phyloP scores from a whole-genome alignment of 352 stramenopile genomes.

The Phytopythium helicoides region DNA sequence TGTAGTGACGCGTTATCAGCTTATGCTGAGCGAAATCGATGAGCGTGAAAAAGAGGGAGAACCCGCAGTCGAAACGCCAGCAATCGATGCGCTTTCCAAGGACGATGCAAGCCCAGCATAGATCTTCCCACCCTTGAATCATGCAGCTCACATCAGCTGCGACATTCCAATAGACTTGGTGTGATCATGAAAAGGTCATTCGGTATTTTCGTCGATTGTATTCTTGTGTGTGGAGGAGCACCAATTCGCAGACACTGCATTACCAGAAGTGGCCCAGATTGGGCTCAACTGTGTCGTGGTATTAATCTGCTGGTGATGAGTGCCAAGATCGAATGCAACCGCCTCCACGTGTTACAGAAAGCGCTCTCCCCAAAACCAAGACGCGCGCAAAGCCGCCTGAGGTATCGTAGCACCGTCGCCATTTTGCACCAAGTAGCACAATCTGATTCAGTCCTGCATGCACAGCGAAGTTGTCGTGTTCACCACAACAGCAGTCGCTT shows the following conservation, averaged over 20 bases:
- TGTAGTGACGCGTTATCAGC: slow-evolving; percentile 79
- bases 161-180: neutral
- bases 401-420: neutral
- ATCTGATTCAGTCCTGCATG: neutral
- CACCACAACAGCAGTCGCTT: slow-evolving; percentile 18
- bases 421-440: too few species aligned
- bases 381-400: neutral
- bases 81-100: neutral
- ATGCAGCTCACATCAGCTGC: too few species aligned
- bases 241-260: too few species aligned
- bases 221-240: neutral
- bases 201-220: neutral
- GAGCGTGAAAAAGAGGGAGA: slow-evolving; percentile 29
- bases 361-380: neutral
- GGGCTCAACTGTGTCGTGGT: too few species aligned
- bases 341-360: too few species aligned
- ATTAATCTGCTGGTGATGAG: neutral
- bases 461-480: slow-evolving; percentile 22
- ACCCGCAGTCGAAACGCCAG: too few species aligned
- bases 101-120: neutral
- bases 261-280: too few species aligned
- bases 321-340: neutral
- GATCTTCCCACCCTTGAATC: too few species aligned
- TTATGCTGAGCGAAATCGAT: slow-evolving; percentile 78
- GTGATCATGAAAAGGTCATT: too few species aligned